phyloP scores from a whole-genome alignment of 2,329 filamentous ascomycete genomes.

The Penicillium sp. region DNA sequence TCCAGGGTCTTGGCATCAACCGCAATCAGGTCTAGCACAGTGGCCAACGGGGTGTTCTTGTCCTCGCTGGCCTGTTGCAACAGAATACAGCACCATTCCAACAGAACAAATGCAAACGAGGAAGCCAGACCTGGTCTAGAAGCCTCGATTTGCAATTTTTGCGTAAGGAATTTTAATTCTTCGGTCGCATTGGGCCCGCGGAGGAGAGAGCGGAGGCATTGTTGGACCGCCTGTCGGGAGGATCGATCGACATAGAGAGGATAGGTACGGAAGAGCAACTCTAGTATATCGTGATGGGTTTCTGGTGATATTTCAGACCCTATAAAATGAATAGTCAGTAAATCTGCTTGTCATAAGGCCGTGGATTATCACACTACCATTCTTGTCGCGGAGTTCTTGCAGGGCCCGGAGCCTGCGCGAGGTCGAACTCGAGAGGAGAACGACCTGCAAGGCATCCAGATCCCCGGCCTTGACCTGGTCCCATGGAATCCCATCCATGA shows the following conservation, averaged over 20 bases:
- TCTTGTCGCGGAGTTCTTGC: conserved; percentile 47
- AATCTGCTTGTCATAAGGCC: conserved; percentile 2
- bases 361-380: conserved; percentile 32
- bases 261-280: conserved; percentile 82
- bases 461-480: conserved; percentile 46
- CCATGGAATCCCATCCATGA: conserved; percentile 48
- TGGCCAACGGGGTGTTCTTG: conserved; percentile 65
- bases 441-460: conserved; percentile 41
- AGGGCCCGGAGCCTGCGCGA: conserved; percentile 42
- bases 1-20: conserved; percentile 74
- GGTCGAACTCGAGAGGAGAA: conserved; percentile 46
- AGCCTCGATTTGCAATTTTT: conserved; percentile 68
- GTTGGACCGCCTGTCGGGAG: conserved; percentile 79
- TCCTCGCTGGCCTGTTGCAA: conserved; percentile 68
- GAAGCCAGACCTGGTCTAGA: conserved; percentile 75
- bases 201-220: conserved; percentile 71
- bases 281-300: conserved; percentile 54
- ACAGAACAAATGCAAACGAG: conserved; percentile 79
- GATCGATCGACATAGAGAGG: conserved; percentile 80
- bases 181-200: conserved; percentile 55
- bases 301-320: conserved; percentile 36
- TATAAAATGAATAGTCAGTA: conserved; percentile 23
- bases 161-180: conserved; percentile 59
- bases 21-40: conserved; percentile 60
- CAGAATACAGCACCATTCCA: conserved; percentile 84